Base-by-base conservation (phyloP, 108 stramenopile genomes). In the Asterionellopsis glacialis region DNA sequence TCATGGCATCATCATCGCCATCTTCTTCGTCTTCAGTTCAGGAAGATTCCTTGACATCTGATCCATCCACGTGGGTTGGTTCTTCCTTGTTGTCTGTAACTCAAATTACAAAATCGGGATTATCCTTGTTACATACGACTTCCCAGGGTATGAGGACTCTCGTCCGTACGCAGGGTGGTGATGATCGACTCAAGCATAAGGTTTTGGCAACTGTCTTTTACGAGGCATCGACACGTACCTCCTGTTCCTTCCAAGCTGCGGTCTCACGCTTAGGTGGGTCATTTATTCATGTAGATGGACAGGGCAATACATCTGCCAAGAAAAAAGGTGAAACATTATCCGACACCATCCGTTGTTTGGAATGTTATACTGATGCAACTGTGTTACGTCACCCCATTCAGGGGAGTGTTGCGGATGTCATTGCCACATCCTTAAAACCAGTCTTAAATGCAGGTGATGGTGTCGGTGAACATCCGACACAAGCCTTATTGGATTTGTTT, bases 361-460 rank as follows among this genome's bases (percentile, higher is more conserved):
- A 86, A 57, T 95, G 89, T 60, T 97, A 97, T 68, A 74, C 80
- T 39, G 98, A 99, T 74, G 77, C 79, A 15, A 70, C 95, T 4
- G 98, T 97, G 11, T 73, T 98, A 67, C 75, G 97, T 6, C 98
- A 98, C 70, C 91, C 93, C 1, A 57, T 43, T 7, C 77, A 71
- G 42, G 98, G 95, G 27, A 85, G 78, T 55, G 89, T 86, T 23
- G 73, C 62, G 1, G 22, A 42, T 22, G 67, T 74, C 24, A 52
- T 68, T 43, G n/a, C 41, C 15, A 13, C 14, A 11, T 53, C 56
- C 33, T 23, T 19, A n/a, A 68, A 65, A 33, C 98, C 98, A 0
- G 79, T 97, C 26, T 55, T 98, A 24, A 98, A 98, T 90, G 98
- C 96, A 12, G 98, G 98, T 14, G 96, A 97, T 74, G 98, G 98